Evolutionary conservation across 805 yeast species (phyloP), one percentile per base, ranked within the genome.

Genomic region (Sugiyamaella smithiae): DNA sequence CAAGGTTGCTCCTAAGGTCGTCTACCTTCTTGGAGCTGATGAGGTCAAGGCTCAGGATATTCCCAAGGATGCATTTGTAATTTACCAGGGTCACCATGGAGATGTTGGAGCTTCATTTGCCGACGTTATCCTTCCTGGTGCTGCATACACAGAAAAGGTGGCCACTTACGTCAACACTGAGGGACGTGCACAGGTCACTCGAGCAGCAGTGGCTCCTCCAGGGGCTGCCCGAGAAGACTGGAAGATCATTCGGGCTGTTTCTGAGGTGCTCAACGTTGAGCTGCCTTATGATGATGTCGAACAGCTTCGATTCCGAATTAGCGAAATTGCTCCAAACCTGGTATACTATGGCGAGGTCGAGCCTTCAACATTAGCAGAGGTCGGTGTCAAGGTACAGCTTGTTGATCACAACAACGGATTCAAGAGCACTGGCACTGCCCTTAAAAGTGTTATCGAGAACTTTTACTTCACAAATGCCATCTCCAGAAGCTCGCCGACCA

Each of bases 31-130:
- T 48, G 93, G 91, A 37, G 95, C 96, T 29, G 96, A 87, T 67
- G 95, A 88, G 69, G 67, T 86, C 54, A 70, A 75, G 52, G 78
- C 82, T 52, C 69, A 75, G 51, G 84, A 84, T 51, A 79, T 87
- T 58, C 95, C 95, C 57, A 73, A 75, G 66, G 93, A 87, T 65
- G 88, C 96, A 2, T 88, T 87, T 66, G 96, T 88, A 25, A 82
- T 87, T 46, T 87, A 87, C 71, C 88, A 87, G 71, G 96, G 96
- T 48, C 95, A 88, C 69, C 95, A 87, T 69, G 96, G 96, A 70
- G 96, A 87, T 60, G 67, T 77, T 19, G 96, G 96, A 58, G 96
- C 96, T 24, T 82, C 91, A 6, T 77, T 80, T 58, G 96, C 96
- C 40, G 95, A 87, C 67, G 95, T 87, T 40, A 78, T 87, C 51